These are phyloP conservation scores for Calonectria pseudoturangicola DNA, from an alignment of 2,329 filamentous ascomycete species.

Conservation along the genomic window DNA sequence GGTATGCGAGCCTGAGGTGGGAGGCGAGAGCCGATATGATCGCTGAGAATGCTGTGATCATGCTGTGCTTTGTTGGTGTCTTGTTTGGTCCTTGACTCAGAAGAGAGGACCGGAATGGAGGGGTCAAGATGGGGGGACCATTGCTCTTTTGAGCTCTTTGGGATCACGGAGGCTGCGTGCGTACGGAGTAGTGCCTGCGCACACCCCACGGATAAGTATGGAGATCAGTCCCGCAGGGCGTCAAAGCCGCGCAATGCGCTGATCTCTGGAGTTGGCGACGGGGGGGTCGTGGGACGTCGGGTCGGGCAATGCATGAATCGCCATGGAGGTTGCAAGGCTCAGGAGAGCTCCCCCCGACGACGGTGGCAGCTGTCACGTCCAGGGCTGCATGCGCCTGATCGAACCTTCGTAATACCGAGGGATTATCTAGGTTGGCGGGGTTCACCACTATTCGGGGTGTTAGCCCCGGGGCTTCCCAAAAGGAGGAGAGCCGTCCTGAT, in stretches of 20 bases:
- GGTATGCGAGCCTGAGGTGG: conserved; percentile 24
- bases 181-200: too few species aligned
- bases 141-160: conserved; percentile 24
- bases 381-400: conserved; percentile 14
- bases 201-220: conserved; percentile 18
- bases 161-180: conserved; percentile 6
- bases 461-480: conserved; percentile 8
- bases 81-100: conserved; percentile 26
- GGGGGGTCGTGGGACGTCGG: neutral
- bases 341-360: conserved; percentile 10
- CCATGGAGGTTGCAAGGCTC: conserved; percentile 23
- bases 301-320: conserved; percentile 22
- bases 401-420: conserved; percentile 30
- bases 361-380: conserved; percentile 20
- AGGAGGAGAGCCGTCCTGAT: neutral
- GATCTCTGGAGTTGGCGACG: conserved; percentile 19
- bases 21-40: conserved; percentile 20
- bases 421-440: conserved; percentile 33
- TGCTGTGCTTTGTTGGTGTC: conserved; percentile 22
- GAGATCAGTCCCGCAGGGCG: conserved; percentile 20
- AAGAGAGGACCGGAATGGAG: conserved; percentile 17
- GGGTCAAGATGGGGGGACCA: conserved; percentile 16
- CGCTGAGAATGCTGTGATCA: conserved; percentile 15
- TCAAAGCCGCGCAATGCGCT: conserved; percentile 25
- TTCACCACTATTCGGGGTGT: conserved; percentile 6